A percentile compares a stretch with the other conserved stretches of the same genome.
Conservation (phyloP, 1,284 basidiomycete species). For the Mrakiaceae sp. region DNA sequence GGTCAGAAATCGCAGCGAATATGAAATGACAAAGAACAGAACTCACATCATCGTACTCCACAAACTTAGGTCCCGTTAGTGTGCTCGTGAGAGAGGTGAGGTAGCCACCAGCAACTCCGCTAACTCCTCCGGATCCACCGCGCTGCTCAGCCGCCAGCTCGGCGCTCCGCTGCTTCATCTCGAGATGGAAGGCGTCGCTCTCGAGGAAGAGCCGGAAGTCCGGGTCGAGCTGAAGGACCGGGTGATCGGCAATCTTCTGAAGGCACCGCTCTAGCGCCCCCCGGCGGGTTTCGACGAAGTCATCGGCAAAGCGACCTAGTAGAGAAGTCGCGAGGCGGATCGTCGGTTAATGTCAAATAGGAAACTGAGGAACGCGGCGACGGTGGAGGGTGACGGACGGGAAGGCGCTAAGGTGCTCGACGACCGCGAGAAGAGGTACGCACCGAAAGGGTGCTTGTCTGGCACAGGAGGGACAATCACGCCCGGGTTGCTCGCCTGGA, state of each 20-base stretch:
- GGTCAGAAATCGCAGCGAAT: neutral
- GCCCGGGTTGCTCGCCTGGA: slow-evolving; percentile 86
- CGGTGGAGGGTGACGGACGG: neutral
- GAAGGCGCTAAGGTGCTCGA: neutral
- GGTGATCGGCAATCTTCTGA: slow-evolving; percentile 76
- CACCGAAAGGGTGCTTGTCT: slow-evolving; percentile 79
- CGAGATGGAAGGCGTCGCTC: slow-evolving; percentile 69
- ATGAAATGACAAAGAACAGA: neutral
- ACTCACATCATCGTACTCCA: slow-evolving; percentile 79
- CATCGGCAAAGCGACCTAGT: slow-evolving; percentile 65
- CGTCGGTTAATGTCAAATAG: no score
- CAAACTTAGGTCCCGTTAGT: slow-evolving; percentile 69
- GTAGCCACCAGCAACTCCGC: slow-evolving; percentile 28
- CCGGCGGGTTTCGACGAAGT: slow-evolving; percentile 75
- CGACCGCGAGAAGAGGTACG: slow-evolving; percentile 8
- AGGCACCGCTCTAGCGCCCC: slow-evolving; percentile 78
- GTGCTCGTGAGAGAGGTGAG: slow-evolving; percentile 68
- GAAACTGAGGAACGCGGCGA: neutral
- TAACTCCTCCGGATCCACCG: slow-evolving; percentile 30
- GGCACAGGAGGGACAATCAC: slow-evolving; percentile 94
- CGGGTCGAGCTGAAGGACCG: slow-evolving; percentile 67
- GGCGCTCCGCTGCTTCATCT: slow-evolving; percentile 79
- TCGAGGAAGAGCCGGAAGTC: slow-evolving; percentile 81
- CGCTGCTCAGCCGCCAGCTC: slow-evolving; percentile 55
- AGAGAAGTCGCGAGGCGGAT: neutral